These are phyloP conservation scores for Seminavis robusta DNA, from an alignment of 108 stramenopile genomes.

Conservation along the genomic window DNA sequence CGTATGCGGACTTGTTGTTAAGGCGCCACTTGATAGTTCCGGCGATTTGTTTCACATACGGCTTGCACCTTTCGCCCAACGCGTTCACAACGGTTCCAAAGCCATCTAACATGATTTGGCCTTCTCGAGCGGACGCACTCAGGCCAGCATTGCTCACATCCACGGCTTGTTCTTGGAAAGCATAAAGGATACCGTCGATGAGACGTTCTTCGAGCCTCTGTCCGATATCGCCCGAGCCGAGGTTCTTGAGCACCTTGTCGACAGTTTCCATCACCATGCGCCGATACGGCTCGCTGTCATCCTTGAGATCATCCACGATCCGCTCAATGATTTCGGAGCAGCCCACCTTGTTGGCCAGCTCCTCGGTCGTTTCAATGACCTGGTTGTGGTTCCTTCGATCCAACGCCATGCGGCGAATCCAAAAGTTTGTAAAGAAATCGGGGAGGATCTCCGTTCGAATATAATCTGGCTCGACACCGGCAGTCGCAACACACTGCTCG, in stretches of 20 bases:
- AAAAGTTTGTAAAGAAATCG: slow-evolving; percentile 97
- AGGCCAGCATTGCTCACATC: slow-evolving; percentile 66
- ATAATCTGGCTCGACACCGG: slow-evolving; percentile 96
- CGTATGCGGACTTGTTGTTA: slow-evolving; percentile 96
- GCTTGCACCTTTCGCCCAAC: slow-evolving; percentile 93
- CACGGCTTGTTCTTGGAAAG: slow-evolving; percentile 97
- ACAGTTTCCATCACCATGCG: slow-evolving; percentile 99
- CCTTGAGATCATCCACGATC: slow-evolving; percentile 99
- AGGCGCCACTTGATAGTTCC: slow-evolving; percentile 98
- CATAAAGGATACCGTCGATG: slow-evolving; percentile 98
- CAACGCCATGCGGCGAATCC: slow-evolving; percentile 98
- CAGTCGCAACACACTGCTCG: slow-evolving; percentile 98
- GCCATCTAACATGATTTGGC: slow-evolving; percentile 93
- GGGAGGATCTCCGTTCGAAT: slow-evolving; percentile 96
- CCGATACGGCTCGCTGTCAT: slow-evolving; percentile 98
- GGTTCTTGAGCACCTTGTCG: slow-evolving; percentile 88
- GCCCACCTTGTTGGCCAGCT: slow-evolving; percentile 98
- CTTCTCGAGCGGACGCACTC: slow-evolving; percentile 57
- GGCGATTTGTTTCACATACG: slow-evolving; percentile 97
- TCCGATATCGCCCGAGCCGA: slow-evolving; percentile 95
- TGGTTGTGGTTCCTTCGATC: slow-evolving; percentile 96
- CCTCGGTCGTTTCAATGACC: slow-evolving; percentile 98
- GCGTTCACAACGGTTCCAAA: slow-evolving; percentile 97
- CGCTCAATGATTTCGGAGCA: slow-evolving; percentile 91
- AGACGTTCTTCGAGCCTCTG: slow-evolving; percentile 95